Conservation (phyloP, 164 flowering plant species). For the Piper longum region DNA sequence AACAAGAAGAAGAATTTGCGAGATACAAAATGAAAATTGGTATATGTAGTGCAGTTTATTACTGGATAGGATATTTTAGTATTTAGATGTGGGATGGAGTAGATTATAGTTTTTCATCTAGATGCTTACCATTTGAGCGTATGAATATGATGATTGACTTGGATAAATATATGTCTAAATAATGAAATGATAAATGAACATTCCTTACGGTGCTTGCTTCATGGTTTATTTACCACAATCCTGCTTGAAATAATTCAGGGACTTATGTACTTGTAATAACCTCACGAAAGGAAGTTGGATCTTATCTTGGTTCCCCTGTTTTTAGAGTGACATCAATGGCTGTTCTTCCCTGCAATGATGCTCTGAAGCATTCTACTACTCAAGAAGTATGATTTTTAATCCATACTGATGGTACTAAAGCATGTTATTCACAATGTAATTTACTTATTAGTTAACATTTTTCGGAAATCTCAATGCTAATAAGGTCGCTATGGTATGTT, state of each 20-base stretch:
- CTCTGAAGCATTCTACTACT: conserved; percentile 35
- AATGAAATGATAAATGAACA: not conserved
- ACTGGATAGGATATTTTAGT: no score
- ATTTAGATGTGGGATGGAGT: no score
- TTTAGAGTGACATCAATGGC: conserved; percentile 67
- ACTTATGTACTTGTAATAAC: conserved; percentile 68
- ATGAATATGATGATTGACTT: no score
- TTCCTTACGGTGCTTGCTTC: not conserved
- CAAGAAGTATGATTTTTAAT: conserved; percentile 50
- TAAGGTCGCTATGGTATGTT: not conserved
- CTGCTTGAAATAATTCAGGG: conserved; percentile 26
- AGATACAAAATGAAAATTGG: no score
- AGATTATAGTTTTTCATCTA: no score
- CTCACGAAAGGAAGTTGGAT: conserved; percentile 69
- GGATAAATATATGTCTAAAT: not conserved
- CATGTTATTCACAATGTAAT: not conserved
- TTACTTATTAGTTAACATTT: not conserved
- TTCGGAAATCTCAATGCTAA: not conserved
- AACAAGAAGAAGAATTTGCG: no score
- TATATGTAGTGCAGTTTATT: no score
- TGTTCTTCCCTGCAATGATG: conserved; percentile 66
- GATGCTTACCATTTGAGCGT: no score
- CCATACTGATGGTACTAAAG: conserved; percentile 6
- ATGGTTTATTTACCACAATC: not conserved
- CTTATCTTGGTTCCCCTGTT: conserved; percentile 62